Evolutionary conservation across 2,329 filamentous ascomycete genomes (phyloP), one percentile per base, ranked within the genome.

Genomic region (Beauveria sp.): DNA sequence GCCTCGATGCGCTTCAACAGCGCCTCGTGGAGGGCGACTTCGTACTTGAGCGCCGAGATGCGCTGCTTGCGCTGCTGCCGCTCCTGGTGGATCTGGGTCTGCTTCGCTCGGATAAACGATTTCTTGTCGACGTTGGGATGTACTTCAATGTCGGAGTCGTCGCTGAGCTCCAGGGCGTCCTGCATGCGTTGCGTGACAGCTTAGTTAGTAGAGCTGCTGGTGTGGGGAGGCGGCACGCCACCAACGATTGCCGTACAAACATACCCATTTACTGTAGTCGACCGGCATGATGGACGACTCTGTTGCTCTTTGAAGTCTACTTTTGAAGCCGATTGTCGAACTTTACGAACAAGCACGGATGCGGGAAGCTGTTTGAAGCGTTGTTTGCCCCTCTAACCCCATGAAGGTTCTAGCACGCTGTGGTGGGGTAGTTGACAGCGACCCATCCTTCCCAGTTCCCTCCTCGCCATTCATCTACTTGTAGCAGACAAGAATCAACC

Each of bases 51-150:
- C 7, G 91, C 95, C 69, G 90, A 88, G 73, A 99, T 98, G 71
- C 96, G 88, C 69, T 90, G 87, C 73, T 89, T 91, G 62, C 95
- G 88, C 70, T 96, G 89, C 67, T 87, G 82, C 61, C 95, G 88
- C 73, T 97, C 89, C 71, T 93, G 87, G 75, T 99, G 95, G 69
- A 99, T 99, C 77, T 99, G 93, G 69, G 88, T 89, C 79, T 98
- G 95, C 78, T 99, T 99, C 66, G 95, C 96, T 67, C 93, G 91
- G 74, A 99, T 99, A 76, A 99, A 99, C 64, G 93, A 98, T 57
- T 89, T 86, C 76, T 99, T 99, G 79, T 99, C 95, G 73, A 99
- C 95, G 73, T 99, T 99, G 64, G 95, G 95, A 76, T 99, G 95
- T 57, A 98, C 95, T 78, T 99, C 95, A 69, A 99, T 88, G 71